Percentiles rank a stretch among this genome's conserved stretches.
Conservation (phyloP, 331 rosid genomes). For the Acacia pycnantha region DNA sequence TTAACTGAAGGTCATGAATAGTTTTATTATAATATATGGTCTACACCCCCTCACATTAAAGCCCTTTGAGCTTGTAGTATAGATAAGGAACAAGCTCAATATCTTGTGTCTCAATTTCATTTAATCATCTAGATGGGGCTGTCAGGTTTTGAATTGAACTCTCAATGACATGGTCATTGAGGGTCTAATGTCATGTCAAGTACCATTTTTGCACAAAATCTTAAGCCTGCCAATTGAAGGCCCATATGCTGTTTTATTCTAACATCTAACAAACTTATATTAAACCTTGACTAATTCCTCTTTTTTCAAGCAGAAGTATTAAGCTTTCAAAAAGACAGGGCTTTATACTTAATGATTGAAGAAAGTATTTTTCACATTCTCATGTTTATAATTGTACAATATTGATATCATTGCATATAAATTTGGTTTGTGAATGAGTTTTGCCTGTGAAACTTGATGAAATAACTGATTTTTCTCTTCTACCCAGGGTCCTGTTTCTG, state of each 20-base stretch:
- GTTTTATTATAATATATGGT: not conserved
- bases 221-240: not conserved
- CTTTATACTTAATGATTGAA: slow-evolving; percentile 13
- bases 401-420: not conserved
- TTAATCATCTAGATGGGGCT: not conserved
- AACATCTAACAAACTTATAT: not conserved
- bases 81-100: not conserved
- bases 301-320: slow-evolving; percentile 21
- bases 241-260: not conserved
- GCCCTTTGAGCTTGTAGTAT: not conserved
- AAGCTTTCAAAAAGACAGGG: not conserved
- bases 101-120: not conserved
- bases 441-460: not conserved
- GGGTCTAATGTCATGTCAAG: not conserved
- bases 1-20: not conserved
- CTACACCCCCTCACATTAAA: too few species aligned
- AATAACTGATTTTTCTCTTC: slow-evolving; percentile 20
- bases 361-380: slow-evolving; percentile 9
- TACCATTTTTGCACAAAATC: not conserved
- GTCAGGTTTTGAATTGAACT: not conserved
- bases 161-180: not conserved
- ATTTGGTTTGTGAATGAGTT: slow-evolving; percentile 2
- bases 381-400: slow-evolving; percentile 12
- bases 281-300: slow-evolving; percentile 16
- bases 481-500: slow-evolving; percentile 73